Base-by-base conservation (phyloP, 2,329 filamentous ascomycete species). In the Pestalotiopsis sp. region DNA sequence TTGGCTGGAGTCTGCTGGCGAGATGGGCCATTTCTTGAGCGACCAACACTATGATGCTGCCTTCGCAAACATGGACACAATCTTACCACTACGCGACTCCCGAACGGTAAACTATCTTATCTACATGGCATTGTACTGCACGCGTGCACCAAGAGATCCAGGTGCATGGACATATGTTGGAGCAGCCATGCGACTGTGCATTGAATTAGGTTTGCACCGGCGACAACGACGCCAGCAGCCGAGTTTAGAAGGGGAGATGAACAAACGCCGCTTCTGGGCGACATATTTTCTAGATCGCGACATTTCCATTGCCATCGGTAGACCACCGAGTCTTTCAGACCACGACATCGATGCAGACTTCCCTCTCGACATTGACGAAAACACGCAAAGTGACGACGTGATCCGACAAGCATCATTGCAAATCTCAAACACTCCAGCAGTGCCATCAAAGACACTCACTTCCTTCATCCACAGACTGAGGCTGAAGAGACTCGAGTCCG, bases 141-240 rank as follows among this genome's bases (percentile, higher is more conserved):
- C 74, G 20, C 73, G 76, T 69, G 76, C 76, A 4, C 76, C 76
- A 5, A 68, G 75, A 38, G 75, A 78, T 52, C 76, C 76, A 0
- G 76, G 76, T 3, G 76, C 75, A 3, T 78, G 76, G 76, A 76
- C 75, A 1, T 78, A 76, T 36, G 71, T 78, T 1, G 75, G 76
- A 39, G 73, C 73, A 12, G 76, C 75, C 17, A 74, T 78, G 72
- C 70, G 71, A 61, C 63, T 77, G 9, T 78, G 76, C 67, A 72
- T 77, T 59, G 76, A 78, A 67, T 68, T 78, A 12, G 76, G 76
- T 11, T 69, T 77, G 31, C 76, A 78, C 68, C 74, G 76, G 13
- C 73, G 74, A 31, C 72, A 71, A 31, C 70, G 73, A 39, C 71
- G 73, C 13, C 73, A 73, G 31, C 70, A 70, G 49, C 74, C 71